Conservation (phyloP, 129 eudicot species). For the Deinandra increscens region DNA sequence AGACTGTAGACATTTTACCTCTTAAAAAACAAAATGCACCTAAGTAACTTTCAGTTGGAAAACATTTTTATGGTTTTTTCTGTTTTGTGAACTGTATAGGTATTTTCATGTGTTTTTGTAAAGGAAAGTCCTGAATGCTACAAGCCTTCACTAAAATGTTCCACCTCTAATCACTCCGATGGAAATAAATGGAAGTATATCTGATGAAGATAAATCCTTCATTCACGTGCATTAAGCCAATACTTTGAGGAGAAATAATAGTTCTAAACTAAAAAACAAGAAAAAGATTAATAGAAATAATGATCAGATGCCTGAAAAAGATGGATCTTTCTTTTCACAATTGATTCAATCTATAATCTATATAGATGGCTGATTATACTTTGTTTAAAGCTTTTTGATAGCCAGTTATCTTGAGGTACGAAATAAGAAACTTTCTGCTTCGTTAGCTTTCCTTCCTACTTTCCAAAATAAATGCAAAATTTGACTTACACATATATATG, state of each 20-base stretch:
- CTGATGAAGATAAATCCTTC: conserved; percentile 41
- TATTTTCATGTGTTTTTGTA: conserved; percentile 74
- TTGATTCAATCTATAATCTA: conserved; percentile 65
- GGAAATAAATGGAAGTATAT: conserved; percentile 32
- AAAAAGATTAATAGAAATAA: conserved; percentile 28
- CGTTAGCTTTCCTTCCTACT: neutral
- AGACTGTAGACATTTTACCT: too few species aligned
- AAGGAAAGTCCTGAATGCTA: conserved; percentile 46
- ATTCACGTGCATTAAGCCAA: conserved; percentile 34
- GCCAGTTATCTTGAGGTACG: conserved; percentile 83
- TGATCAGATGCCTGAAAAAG: conserved; percentile 36
- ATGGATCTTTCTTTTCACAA: conserved; percentile 40
- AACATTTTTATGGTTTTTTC: conserved; percentile 71
- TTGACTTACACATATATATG: conserved; percentile 1
- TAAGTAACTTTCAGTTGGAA: conserved; percentile 52
- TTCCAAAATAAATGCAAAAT: conserved; percentile 4
- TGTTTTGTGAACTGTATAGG: conserved; percentile 61
- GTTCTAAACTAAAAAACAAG: conserved; percentile 48
- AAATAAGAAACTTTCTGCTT: neutral
- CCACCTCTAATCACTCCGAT: conserved; percentile 36
- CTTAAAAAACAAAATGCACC: too few species aligned
- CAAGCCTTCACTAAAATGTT: conserved; percentile 34
- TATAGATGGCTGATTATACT: conserved; percentile 57
- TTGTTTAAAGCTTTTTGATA: conserved; percentile 78
- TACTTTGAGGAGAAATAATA: conserved; percentile 54